phyloP scores from a whole-genome alignment of 305 asterid species.

The Plantago lanceolata region DNA sequence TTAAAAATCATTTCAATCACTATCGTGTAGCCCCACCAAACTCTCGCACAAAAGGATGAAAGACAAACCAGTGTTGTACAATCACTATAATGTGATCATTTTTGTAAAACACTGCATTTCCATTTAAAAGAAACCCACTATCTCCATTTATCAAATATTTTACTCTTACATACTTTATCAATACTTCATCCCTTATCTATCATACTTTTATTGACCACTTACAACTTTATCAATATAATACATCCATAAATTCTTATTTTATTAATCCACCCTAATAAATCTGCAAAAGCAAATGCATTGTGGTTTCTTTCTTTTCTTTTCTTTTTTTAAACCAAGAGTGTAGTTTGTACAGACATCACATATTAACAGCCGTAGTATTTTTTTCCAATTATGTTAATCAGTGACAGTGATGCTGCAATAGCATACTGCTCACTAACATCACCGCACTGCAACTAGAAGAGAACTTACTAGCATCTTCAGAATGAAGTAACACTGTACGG shows the following conservation, averaged over 20 bases:
- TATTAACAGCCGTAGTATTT: background rate
- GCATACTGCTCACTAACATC: background rate
- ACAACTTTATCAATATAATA: too few species aligned
- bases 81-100: background rate
- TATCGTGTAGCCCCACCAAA: background rate
- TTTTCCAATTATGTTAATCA: background rate
- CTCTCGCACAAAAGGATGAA: background rate
- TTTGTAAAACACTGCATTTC: too few species aligned
- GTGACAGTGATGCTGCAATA: background rate
- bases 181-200: background rate
- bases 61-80: background rate
- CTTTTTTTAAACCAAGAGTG: background rate
- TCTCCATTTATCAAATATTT: background rate
- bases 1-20: conserved; percentile 9
- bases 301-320: background rate
- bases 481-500: conserved; percentile 44
- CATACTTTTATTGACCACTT: background rate
- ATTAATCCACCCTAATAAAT: background rate
- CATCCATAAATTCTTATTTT: background rate
- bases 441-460: conserved; percentile 18
- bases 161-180: background rate
- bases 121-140: background rate
- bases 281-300: background rate
- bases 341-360: background rate
- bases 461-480: conserved; percentile 74